A percentile compares a stretch with the other conserved stretches of the same genome.
phyloP scores from a whole-genome alignment of 2,329 filamentous ascomycete genomes.

The Fusarium agapanthi region DNA sequence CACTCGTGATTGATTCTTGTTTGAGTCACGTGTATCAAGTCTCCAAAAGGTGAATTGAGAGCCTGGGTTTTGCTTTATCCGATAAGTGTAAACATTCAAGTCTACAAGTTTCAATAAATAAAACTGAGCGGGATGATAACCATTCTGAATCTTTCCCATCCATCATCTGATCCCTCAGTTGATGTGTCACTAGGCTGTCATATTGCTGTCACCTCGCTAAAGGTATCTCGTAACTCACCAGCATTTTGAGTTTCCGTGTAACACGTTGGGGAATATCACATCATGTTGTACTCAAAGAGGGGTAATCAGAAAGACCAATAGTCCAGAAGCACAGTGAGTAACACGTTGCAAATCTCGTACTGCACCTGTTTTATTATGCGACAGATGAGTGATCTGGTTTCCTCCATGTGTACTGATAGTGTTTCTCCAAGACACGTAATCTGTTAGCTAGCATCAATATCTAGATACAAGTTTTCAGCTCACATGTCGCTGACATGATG shows the following conservation, averaged over 20 bases:
- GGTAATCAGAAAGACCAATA: background rate
- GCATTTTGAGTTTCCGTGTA: background rate
- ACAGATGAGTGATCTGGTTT: background rate
- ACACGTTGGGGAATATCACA: background rate
- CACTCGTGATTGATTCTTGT: background rate
- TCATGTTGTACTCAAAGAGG: background rate
- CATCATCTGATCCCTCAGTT: background rate
- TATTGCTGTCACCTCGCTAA: background rate
- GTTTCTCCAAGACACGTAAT: background rate
- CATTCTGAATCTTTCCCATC: background rate
- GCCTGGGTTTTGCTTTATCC: background rate
- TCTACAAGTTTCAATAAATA: background rate
- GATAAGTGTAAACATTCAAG: background rate
- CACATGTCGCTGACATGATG: background rate
- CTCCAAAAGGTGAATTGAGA: background rate
- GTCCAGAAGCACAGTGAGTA: background rate
- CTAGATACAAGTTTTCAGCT: background rate
- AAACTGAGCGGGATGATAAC: background rate
- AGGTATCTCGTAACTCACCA: background rate
- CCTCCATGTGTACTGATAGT: background rate
- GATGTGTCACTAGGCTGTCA: background rate
- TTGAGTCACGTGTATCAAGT: too few relatives aligned
- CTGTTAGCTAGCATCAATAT: background rate
- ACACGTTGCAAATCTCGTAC: too few relatives aligned
- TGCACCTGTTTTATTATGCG: background rate